Evolutionary conservation across 768 basidiomycete genomes (phyloP).

Genomic region (Mycena olivaceomarginata): DNA sequence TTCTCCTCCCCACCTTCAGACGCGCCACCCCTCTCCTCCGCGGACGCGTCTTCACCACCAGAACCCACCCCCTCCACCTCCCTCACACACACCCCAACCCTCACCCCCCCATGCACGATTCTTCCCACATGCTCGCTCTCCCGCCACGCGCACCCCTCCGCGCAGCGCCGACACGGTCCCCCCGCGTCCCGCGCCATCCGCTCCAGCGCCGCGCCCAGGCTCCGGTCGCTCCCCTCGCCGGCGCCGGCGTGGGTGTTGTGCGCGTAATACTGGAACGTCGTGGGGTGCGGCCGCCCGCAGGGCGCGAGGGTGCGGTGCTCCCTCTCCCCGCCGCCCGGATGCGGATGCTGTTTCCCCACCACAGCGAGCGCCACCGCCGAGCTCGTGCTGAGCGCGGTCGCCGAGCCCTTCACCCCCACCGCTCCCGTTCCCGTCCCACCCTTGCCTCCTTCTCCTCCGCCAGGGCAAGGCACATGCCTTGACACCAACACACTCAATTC

Average conservation of each 20-base stretch:
- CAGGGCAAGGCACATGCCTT: conserved; percentile 55
- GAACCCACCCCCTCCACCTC: neutral
- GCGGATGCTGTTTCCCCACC: no score
- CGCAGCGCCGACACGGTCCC: conserved; percentile 1
- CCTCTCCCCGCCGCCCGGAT: neutral
- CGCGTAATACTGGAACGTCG: conserved; percentile 72
- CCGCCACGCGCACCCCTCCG: conserved; percentile 44
- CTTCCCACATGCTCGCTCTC: conserved; percentile 58
- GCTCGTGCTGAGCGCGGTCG: no score
- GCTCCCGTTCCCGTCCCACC: no score
- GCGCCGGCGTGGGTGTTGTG: conserved; percentile 43
- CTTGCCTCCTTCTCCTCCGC: no score
- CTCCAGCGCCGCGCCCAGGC: conserved; percentile 66
- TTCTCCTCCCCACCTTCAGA: conserved; percentile 41
- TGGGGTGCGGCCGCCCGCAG: conserved; percentile 70
- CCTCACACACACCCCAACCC: conserved; percentile 49
- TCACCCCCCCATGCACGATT: conserved; percentile 58
- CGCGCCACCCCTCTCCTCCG: neutral
- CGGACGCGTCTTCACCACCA: neutral
- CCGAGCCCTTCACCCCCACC: no score
- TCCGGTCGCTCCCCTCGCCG: conserved; percentile 52
- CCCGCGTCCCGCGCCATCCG: conserved; percentile 49
- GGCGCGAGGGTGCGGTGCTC: conserved; percentile 45
- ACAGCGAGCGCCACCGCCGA: no score
- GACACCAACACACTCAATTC: conserved; percentile 71